These are phyloP conservation scores for Didymella exigua DNA, from an alignment of 2,329 filamentous ascomycete species.

Conservation along the genomic window DNA sequence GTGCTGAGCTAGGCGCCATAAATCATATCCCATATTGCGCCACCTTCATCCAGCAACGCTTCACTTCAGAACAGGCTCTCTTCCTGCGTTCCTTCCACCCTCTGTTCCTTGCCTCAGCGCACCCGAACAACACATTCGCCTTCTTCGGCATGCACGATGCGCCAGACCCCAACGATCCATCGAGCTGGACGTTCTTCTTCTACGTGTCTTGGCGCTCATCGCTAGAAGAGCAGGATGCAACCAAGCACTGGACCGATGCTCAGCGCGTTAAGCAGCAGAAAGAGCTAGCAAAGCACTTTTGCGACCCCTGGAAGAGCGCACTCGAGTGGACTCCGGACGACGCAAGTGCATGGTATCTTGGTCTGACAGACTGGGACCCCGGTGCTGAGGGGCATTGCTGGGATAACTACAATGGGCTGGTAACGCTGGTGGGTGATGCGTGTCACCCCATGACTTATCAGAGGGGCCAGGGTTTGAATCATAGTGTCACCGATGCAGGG, in stretches of 20 bases:
- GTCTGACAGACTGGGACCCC: conserved; percentile 47
- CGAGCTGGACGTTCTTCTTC: conserved; percentile 55
- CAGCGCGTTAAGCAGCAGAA: conserved; percentile 51
- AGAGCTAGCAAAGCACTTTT: conserved; percentile 47
- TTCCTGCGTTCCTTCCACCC: conserved; percentile 54
- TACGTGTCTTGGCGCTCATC: conserved; percentile 55
- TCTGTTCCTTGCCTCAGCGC: conserved; percentile 51
- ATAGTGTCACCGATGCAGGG: conserved; percentile 53
- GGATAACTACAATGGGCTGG: conserved; percentile 43
- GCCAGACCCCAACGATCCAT: conserved; percentile 45
- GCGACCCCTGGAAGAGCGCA: conserved; percentile 54
- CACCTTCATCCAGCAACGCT: conserved; percentile 53
- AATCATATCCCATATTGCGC: conserved; percentile 52
- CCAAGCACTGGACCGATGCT: conserved; percentile 42
- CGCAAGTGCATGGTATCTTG: conserved; percentile 41
- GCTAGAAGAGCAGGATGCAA: conserved; percentile 50
- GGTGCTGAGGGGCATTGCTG: conserved; percentile 36
- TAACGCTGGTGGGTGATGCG: conserved; percentile 50
- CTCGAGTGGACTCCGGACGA: conserved; percentile 44
- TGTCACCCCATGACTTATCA: conserved; percentile 53
- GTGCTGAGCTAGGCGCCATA: conserved; percentile 34
- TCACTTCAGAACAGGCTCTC: conserved; percentile 51
- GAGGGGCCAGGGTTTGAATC: conserved; percentile 58
- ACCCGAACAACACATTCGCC: conserved; percentile 53
- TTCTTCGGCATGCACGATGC: conserved; percentile 56